Evolutionary conservation across 2,329 filamentous ascomycete genomes (phyloP).

Genomic region (Eurotiales sp.): DNA sequence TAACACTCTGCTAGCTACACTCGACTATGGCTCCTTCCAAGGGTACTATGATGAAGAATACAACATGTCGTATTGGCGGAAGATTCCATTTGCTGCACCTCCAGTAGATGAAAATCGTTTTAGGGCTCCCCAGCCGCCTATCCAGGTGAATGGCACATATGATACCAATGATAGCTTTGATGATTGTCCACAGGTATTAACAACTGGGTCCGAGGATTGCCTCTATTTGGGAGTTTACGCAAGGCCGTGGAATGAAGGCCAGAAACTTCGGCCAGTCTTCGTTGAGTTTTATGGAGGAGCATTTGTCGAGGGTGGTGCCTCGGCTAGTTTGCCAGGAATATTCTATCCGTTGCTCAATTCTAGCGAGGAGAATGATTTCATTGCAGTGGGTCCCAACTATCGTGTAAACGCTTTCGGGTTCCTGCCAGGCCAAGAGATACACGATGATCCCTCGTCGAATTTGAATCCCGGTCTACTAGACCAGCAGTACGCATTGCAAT

Average conservation of each 20-base stretch:
- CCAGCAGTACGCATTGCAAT: conserved; percentile 18
- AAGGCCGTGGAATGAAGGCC: conserved; percentile 24
- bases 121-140: conserved; percentile 57
- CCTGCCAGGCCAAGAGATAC: conserved; percentile 13
- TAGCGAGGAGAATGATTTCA: conserved; percentile 5
- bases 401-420: conserved; percentile 23
- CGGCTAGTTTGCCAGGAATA: conserved; percentile 44
- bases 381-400: conserved; percentile 22
- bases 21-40: neutral
- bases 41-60: conserved; percentile 23
- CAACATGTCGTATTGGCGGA: conserved; percentile 58
- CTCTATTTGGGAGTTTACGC: conserved; percentile 41
- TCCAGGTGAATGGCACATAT: conserved; percentile 50
- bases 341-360: conserved; percentile 27
- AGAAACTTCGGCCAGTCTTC: conserved; percentile 56
- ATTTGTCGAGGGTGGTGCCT: conserved; percentile 56
- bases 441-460: conserved; percentile 10
- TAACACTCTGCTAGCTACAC: neutral
- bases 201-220: conserved; percentile 36
- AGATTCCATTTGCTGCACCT: conserved; percentile 59
- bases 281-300: conserved; percentile 60
- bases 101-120: conserved; percentile 58
- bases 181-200: conserved; percentile 57
- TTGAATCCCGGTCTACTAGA: conserved; percentile 19
- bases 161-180: conserved; percentile 54